phyloP scores from a whole-genome alignment of 2,329 filamentous ascomycete species.

The Trichothecium sympodiale region DNA sequence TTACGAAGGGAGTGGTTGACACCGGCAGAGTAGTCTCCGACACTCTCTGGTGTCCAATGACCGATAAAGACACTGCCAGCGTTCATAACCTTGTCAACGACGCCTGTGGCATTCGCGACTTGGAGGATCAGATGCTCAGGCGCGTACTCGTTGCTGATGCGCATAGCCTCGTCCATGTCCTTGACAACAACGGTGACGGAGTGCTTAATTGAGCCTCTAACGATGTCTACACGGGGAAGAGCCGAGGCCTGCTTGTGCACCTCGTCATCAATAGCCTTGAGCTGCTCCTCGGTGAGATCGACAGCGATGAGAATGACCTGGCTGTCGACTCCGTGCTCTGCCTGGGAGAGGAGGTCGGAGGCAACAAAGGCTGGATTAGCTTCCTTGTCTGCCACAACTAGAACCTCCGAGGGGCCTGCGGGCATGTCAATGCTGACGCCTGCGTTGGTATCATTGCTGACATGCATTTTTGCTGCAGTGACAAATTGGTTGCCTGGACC shows the following conservation, averaged over 20 bases:
- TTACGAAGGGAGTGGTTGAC: slow-evolving; percentile 96
- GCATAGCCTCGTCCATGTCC: slow-evolving; percentile 62
- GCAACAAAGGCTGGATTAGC: slow-evolving; percentile 92
- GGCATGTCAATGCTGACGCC: slow-evolving; percentile 98
- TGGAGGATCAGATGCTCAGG: slow-evolving; percentile 96
- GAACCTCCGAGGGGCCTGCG: slow-evolving; percentile 87
- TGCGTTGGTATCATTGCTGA: slow-evolving; percentile 93
- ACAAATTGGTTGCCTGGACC: slow-evolving; percentile 98
- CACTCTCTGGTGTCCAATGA: slow-evolving; percentile 92
- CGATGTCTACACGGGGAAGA: slow-evolving; percentile 84
- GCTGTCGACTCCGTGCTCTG: slow-evolving; percentile 91
- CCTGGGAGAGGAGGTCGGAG: slow-evolving; percentile 87
- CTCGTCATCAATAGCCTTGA: slow-evolving; percentile 82
- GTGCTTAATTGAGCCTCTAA: slow-evolving; percentile 80
- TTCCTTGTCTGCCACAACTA: slow-evolving; percentile 84
- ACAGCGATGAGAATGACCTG: slow-evolving; percentile 89
- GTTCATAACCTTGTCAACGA: slow-evolving; percentile 75
- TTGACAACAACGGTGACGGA: slow-evolving; percentile 75
- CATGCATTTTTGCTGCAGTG: slow-evolving; percentile 96
- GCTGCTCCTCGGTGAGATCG: slow-evolving; percentile 59
- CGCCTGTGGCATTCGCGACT: slow-evolving; percentile 61
- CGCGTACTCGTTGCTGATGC: slow-evolving; percentile 84
- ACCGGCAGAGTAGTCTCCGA: slow-evolving; percentile 94
- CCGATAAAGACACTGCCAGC: slow-evolving; percentile 95
- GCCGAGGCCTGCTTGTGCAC: slow-evolving; percentile 78